Conservation (phyloP, 306 rosid species). For the Morella rubra region DNA sequence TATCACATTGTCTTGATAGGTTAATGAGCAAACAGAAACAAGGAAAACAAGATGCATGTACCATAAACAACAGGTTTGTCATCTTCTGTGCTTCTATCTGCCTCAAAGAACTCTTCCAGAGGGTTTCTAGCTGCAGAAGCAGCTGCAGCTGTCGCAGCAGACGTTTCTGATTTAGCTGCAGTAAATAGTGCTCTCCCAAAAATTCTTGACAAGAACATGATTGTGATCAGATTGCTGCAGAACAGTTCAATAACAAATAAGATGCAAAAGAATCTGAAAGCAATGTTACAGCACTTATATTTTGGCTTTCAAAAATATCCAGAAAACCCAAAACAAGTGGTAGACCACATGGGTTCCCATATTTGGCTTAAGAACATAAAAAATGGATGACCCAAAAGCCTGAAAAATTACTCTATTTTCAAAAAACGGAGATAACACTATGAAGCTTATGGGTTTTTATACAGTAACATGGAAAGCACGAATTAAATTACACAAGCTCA, state of each 20-base stretch:
- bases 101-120: slow-evolving; percentile 79
- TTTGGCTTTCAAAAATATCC: neutral
- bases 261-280: neutral
- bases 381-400: neutral
- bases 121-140: slow-evolving; percentile 57
- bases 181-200: slow-evolving; percentile 63
- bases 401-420: neutral
- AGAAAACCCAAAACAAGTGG: neutral
- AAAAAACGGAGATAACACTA: too few species aligned
- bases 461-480: neutral
- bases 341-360: neutral
- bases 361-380: neutral
- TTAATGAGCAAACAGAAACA: neutral
- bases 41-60: slow-evolving; percentile 30
- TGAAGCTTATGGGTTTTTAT: neutral
- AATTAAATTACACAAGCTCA: neutral
- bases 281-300: too few species aligned
- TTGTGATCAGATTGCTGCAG: slow-evolving; percentile 26
- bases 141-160: slow-evolving; percentile 44
- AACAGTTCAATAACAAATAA: neutral
- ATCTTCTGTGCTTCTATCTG: slow-evolving; percentile 56
- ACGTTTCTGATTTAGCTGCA: slow-evolving; percentile 63
- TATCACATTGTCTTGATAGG: neutral
- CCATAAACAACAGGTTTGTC: slow-evolving; percentile 84
- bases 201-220: slow-evolving; percentile 56